Percentiles rank a stretch among this genome's conserved stretches.
These are phyloP conservation scores for Hanseniaspora opuntiae DNA, from an alignment of 805 yeast species.

Conservation along the genomic window DNA sequence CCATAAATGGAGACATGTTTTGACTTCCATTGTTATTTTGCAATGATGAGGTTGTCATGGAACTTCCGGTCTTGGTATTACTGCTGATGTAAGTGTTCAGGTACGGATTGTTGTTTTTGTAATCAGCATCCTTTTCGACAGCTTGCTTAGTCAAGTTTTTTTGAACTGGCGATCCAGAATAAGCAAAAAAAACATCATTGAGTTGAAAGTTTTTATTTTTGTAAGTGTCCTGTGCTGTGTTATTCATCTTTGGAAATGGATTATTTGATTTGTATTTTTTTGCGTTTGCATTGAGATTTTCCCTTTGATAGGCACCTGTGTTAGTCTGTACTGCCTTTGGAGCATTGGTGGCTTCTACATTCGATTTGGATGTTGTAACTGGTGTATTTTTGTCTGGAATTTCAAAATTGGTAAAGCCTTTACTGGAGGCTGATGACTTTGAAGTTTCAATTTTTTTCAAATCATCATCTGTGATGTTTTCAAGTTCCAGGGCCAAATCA, in stretches of 20 bases:
- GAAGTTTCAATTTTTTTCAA: conserved; percentile 1
- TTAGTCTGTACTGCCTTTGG: background rate
- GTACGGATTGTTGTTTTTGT: background rate
- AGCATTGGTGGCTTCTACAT: background rate
- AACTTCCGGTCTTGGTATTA: background rate
- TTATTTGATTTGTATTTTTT: conserved; percentile 24
- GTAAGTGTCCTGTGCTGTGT: background rate
- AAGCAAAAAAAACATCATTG: conserved; percentile 5
- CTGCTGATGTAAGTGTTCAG: background rate
- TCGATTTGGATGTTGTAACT: background rate
- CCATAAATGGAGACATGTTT: conserved; percentile 4
- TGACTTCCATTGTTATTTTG: conserved; percentile 3
- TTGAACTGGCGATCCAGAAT: background rate
- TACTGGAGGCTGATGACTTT: background rate
- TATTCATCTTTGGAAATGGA: conserved; percentile 24
- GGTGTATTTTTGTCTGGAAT: background rate
- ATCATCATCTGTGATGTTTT: background rate
- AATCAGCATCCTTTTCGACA: background rate
- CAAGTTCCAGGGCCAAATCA: conserved; percentile 1
- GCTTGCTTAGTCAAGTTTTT: background rate
- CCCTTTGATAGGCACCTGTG: background rate
- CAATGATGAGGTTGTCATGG: background rate
- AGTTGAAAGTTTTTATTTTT: conserved; percentile 6
- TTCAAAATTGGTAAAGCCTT: background rate
- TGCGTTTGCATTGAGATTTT: background rate